Percentiles rank a stretch among this genome's conserved stretches.
These are phyloP conservation scores for Effrenium voratum DNA, from an alignment of 73 alveolate species.

Conservation along the genomic window DNA sequence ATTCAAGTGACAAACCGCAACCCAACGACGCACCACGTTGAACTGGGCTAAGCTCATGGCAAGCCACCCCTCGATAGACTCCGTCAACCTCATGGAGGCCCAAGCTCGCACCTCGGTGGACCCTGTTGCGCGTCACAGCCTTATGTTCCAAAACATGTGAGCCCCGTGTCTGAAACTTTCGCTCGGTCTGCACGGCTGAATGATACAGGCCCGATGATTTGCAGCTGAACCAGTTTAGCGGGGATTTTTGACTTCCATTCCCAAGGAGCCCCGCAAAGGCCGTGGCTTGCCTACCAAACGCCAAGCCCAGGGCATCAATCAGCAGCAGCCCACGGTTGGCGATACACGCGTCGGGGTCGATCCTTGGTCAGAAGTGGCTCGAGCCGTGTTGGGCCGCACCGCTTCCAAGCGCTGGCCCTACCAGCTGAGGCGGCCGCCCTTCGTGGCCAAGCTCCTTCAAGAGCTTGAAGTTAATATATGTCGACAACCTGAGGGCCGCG, in stretches of 20 bases:
- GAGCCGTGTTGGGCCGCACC: not conserved
- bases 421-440: not conserved
- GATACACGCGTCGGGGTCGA: constrained; percentile 68
- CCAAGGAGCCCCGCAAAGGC: no score
- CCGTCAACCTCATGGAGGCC: constrained; percentile 50
- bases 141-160: not conserved
- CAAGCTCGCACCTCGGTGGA: constrained; percentile 47
- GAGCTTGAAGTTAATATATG: constrained; percentile 55
- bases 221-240: not conserved
- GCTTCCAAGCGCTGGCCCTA: not conserved
- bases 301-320: not conserved
- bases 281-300: no score
- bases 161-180: not conserved
- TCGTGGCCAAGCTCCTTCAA: constrained; percentile 1
- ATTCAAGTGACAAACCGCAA: no score
- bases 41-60: not conserved
- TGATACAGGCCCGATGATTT: not conserved
- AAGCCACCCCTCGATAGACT: constrained; percentile 64
- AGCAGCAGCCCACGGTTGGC: constrained; percentile 88
- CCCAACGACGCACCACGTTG: no score
- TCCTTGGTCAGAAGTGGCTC: not conserved
- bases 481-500: constrained; percentile 13
- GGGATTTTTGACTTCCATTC: not conserved
- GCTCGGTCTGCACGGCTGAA: not conserved
- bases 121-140: no score